Conservation (phyloP, 495 filamentous ascomycete species). For the Viridothelium virens region DNA sequence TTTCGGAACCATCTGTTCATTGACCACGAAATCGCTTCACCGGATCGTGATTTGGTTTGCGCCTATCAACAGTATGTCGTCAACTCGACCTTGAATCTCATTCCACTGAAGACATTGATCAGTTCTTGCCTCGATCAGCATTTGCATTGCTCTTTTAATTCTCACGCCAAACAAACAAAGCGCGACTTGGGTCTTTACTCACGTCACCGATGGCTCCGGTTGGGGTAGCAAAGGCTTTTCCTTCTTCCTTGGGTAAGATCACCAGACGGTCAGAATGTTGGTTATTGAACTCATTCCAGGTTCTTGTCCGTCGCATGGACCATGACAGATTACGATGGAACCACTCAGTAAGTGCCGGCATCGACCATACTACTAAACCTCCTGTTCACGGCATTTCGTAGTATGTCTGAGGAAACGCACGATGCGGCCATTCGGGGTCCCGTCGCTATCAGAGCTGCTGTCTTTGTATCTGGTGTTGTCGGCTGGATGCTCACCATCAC, state of each 20-base stretch:
- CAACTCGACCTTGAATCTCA: too few relatives aligned
- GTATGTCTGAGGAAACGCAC: conserved; percentile 68
- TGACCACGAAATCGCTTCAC: conserved; percentile 57
- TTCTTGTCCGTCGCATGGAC: conserved; percentile 64
- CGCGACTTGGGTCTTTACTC: conserved; percentile 55
- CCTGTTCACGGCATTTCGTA: conserved; percentile 19
- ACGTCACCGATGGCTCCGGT: conserved; percentile 51
- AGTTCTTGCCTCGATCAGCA: conserved; percentile 42
- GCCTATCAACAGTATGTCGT: conserved; percentile 55
- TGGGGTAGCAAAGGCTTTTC: conserved; percentile 58
- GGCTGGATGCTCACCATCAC: conserved; percentile 61
- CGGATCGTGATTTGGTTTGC: conserved; percentile 63
- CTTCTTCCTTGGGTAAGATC: conserved; percentile 53
- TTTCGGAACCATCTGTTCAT: conserved; percentile 56
- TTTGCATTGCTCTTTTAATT: conserved; percentile 53
- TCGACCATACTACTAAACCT: conserved; percentile 14
- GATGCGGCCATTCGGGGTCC: conserved; percentile 61
- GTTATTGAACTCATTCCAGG: conserved; percentile 14
- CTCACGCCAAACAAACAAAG: conserved; percentile 52
- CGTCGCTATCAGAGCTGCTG: conserved; percentile 54
- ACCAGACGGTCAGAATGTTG: neutral
- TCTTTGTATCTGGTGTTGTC: conserved; percentile 56
- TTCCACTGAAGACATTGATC: neutral
- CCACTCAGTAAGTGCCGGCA: conserved; percentile 45
- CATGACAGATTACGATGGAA: conserved; percentile 71